Evolutionary conservation across 805 yeast genomes (phyloP).

Genomic region (Starmerella lactis-condensi): DNA sequence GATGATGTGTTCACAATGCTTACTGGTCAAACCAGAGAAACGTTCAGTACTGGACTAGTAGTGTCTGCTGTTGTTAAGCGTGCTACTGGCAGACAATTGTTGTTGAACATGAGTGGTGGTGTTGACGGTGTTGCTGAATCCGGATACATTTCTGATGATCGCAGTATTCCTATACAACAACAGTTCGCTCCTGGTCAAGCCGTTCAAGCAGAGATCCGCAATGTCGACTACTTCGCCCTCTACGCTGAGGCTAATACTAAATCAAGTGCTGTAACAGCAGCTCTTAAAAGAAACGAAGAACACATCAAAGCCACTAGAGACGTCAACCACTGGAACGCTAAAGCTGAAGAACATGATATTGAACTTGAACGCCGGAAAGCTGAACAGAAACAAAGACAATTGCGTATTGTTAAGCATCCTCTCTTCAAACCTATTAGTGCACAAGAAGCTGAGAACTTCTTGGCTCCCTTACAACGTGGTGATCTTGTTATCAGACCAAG

Average conservation of each 20-base stretch:
- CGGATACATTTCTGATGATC: conserved; percentile 23
- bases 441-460: conserved; percentile 77
- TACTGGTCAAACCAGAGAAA: conserved; percentile 65
- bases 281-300: conserved; percentile 23
- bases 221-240: conserved; percentile 55
- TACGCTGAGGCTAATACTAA: conserved; percentile 56
- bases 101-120: conserved; percentile 37
- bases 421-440: conserved; percentile 67
- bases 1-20: conserved; percentile 70
- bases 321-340: conserved; percentile 59
- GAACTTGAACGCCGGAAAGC: conserved; percentile 51
- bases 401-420: conserved; percentile 79
- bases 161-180: conserved; percentile 16
- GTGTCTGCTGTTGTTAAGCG: conserved; percentile 58
- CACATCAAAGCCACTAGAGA: conserved; percentile 26
- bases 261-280: conserved; percentile 42
- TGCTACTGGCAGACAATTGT: conserved; percentile 33
- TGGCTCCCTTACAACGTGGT: conserved; percentile 79
- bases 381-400: conserved; percentile 47
- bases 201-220: conserved; percentile 59
- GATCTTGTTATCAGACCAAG: conserved; percentile 90
- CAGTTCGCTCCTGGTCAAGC: conserved; percentile 45
- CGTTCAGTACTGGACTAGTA: conserved; percentile 49
- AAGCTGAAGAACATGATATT: conserved; percentile 40
- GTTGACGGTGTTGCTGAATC: conserved; percentile 36